Conservation (phyloP, 2,329 filamentous ascomycete genomes). For the Penicillium sp. region DNA sequence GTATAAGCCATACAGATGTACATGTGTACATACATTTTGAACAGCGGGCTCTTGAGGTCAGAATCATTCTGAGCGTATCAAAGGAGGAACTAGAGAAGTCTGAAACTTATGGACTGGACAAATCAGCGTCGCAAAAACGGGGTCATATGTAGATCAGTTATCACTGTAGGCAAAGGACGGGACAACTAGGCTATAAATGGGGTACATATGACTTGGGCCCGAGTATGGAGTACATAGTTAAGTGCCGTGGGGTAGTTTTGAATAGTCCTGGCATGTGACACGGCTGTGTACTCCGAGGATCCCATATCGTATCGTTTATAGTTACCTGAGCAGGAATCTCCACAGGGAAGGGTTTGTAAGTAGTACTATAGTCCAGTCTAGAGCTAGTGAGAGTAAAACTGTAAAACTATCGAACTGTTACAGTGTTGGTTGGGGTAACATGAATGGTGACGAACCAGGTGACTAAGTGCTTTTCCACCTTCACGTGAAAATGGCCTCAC, state of each 20-base stretch:
- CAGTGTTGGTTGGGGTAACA: not conserved
- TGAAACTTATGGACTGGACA: not conserved
- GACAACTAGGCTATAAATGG: not conserved
- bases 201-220: not conserved
- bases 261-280: not conserved
- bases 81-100: not conserved
- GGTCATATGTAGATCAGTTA: not conserved
- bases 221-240: not conserved
- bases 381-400: not conserved
- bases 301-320: not conserved
- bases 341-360: not conserved
- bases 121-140: not conserved
- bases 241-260: not conserved
- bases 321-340: not conserved
- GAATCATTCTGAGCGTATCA: not conserved
- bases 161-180: not conserved
- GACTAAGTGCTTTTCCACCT: not conserved
- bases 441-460: not conserved
- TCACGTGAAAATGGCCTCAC: constrained; percentile 5
- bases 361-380: no score
- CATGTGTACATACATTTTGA: not conserved
- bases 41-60: not conserved
- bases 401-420: constrained; percentile 21
- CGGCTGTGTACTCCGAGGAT: not conserved
- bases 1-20: not conserved